Base-by-base conservation (phyloP, 768 basidiomycete genomes). In the Daedalea quercina region DNA sequence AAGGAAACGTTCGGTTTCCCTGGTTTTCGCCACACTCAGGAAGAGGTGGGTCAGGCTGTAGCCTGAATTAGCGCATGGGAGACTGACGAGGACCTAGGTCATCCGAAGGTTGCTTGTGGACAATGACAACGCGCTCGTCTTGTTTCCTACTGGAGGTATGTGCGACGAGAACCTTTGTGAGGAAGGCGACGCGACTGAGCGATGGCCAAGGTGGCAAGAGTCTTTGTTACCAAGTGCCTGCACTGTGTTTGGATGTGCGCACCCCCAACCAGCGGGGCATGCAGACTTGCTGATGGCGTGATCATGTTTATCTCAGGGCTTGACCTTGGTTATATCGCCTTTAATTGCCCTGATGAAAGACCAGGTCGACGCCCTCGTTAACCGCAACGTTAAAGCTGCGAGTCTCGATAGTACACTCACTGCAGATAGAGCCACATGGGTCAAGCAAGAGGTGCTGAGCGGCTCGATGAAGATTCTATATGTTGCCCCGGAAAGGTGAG, bases 241-340 rank as follows among this genome's bases (percentile, higher is more conserved):
- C 70, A 6, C 54, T 75, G 3, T 75, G 73, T 50, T 60, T 75
- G 19, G 60, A 64, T 44, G 66, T 69, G 47, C 12, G 9, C 12
- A 13, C 22, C 28, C 28, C 19, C 12, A 26, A 1, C 44, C 28
- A 33, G 22, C 24, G 9, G 8, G 9, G 9, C 13, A 11, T 9
- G 45, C 19, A 23, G 23, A 47, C 19, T 15, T 43, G 13, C 17
- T 19, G 23, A 40, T n/a, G 17, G 41, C n/a, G n/a, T n/a, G n/a
- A n/a, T n/a, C n/a, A 55, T 44, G 25, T 42, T 43, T 17, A 48
- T 2, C 17, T 45, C 73, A 73, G 54, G 94, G 94, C 22, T 81
- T 96, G 1, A 92, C 94, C 0, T 74, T 99, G 45, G 94, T 99
- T 31, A 79, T 99, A 31, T 91, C 90, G 1, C 95, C 95, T 2